Evolutionary conservation across 2,329 filamentous ascomycete species (phyloP).

Genomic region (Parastagonospora avenae): DNA sequence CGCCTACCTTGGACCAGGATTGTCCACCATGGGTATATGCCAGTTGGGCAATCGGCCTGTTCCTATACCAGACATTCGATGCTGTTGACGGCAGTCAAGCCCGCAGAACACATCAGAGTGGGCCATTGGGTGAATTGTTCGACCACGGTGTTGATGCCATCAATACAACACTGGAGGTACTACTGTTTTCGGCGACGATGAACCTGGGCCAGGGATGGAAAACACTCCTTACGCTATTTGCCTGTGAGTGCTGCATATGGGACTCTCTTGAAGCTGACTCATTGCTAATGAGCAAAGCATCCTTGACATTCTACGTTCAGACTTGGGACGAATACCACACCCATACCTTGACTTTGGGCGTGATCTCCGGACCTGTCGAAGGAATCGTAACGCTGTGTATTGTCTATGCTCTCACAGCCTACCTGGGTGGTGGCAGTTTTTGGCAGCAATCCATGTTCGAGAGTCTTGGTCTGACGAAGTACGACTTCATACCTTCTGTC

Average conservation of each 20-base stretch:
- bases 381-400: conserved; percentile 83
- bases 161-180: conserved; percentile 91
- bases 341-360: conserved; percentile 87
- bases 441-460: conserved; percentile 85
- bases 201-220: conserved; percentile 93
- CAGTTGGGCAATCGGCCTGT: conserved; percentile 85
- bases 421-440: conserved; percentile 85
- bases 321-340: conserved; percentile 99
- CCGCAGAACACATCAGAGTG: conserved; percentile 87
- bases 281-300: conserved; percentile 56
- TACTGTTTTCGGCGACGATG: conserved; percentile 90
- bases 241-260: conserved; percentile 58
- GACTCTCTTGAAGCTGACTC: neutral
- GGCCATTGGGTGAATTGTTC: conserved; percentile 93
- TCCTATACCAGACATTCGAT: conserved; percentile 98
- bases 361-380: conserved; percentile 94
- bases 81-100: conserved; percentile 94
- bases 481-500: conserved; percentile 67
- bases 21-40: conserved; percentile 96
- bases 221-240: conserved; percentile 82
- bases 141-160: conserved; percentile 96
- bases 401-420: conserved; percentile 83
- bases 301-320: conserved; percentile 97
- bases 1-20: conserved; percentile 89
- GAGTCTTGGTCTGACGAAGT: conserved; percentile 70